phyloP scores from a whole-genome alignment of 176 grass and related monocot species.

The Urochloa ruziziensis region DNA sequence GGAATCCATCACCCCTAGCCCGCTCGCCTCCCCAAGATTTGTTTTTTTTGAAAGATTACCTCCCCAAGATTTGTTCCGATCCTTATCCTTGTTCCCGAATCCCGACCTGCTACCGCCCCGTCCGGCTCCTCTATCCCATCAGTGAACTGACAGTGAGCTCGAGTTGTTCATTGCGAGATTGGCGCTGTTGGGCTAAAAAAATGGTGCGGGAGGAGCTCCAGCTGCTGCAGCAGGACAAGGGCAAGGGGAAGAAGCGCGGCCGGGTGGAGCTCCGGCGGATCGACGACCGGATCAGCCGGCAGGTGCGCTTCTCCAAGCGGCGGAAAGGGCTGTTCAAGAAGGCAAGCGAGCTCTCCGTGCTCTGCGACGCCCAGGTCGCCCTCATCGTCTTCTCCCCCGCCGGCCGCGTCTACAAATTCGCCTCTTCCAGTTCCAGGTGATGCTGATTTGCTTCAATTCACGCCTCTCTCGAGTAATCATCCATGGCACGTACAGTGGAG shows the following conservation, averaged over 20 bases:
- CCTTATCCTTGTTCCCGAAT: not conserved
- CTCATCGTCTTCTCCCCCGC: conserved; percentile 60
- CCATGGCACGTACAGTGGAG: not conserved
- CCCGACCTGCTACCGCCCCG: not conserved
- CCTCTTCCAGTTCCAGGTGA: conserved; percentile 20
- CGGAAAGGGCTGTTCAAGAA: conserved; percentile 61
- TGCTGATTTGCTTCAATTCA: not conserved
- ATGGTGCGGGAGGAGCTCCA: not conserved
- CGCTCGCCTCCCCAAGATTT: not conserved
- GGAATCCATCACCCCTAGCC: not conserved
- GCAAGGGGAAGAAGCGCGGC: conserved; percentile 1
- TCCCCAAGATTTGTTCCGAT: not conserved
- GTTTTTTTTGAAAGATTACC: too few species aligned
- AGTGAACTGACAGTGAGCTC: not conserved
- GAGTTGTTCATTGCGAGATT: not conserved
- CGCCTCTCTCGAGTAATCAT: not conserved
- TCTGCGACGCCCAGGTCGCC: conserved; percentile 63
- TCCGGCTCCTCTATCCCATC: not conserved
- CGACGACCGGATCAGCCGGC: conserved; percentile 43
- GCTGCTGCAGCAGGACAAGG: not conserved
- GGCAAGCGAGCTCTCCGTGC: conserved; percentile 54
- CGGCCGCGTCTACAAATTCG: conserved; percentile 36
- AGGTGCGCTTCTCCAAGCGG: conserved; percentile 66
- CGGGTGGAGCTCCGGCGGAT: conserved; percentile 40
- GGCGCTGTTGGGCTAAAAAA: not conserved